These are phyloP conservation scores for Colletotrichum shisoi DNA, from an alignment of 2,329 filamentous ascomycete genomes.

Conservation along the genomic window DNA sequence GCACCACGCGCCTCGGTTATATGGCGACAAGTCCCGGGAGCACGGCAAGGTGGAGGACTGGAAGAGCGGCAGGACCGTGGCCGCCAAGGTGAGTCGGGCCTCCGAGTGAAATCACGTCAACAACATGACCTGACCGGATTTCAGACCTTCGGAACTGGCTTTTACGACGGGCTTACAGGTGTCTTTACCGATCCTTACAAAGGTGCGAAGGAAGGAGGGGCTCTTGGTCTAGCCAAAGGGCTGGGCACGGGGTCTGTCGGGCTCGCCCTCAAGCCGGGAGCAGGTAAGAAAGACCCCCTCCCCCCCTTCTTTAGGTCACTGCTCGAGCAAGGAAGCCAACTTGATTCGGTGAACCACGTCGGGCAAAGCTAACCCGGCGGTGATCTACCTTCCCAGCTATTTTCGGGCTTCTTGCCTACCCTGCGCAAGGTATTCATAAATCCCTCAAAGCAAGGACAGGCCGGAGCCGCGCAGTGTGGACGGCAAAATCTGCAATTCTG, in stretches of 20 bases:
- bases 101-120: not conserved
- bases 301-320: not conserved
- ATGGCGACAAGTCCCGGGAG: constrained; percentile 48
- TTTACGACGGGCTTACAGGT: constrained; percentile 47
- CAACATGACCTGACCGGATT: not conserved
- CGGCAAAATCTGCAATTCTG: constrained; percentile 11
- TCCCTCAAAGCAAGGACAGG: constrained; percentile 43
- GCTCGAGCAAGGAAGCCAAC: not conserved
- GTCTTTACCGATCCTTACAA: constrained; percentile 46
- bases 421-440: constrained; percentile 46
- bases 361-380: constrained; percentile 19
- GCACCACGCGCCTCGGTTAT: constrained; percentile 47
- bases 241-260: constrained; percentile 47
- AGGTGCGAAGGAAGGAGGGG: constrained; percentile 46
- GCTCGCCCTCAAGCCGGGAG: constrained; percentile 41
- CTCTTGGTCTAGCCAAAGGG: constrained; percentile 47
- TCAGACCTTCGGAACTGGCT: constrained; percentile 41
- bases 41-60: constrained; percentile 47
- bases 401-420: constrained; percentile 46
- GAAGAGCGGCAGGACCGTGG: constrained; percentile 47
- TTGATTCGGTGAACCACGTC: not conserved
- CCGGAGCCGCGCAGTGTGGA: not conserved
- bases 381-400: constrained; percentile 29
- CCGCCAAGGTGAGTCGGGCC: constrained; percentile 41
- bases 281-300: constrained; percentile 40